Evolutionary conservation across 805 yeast species (phyloP), one percentile per base, ranked within the genome.

Genomic region (Middelhovenomyces tepae): DNA sequence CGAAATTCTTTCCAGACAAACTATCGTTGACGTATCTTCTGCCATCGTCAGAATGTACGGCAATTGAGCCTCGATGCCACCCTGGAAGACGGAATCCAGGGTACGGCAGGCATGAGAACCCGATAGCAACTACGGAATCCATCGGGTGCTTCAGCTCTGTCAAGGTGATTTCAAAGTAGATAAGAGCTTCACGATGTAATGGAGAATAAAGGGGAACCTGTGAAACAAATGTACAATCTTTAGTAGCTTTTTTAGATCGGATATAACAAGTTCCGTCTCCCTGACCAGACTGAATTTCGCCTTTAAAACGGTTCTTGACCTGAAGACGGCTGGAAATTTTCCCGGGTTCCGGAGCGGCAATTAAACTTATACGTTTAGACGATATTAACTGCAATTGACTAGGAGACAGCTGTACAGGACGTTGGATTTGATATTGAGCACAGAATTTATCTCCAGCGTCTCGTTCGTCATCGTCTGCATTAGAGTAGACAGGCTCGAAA

Each of bases 31-130:
- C 42, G 26, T 49, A 49, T 7, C 51, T 33, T 11, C 44, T 32
- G 7, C 54, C 53, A 15, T 48, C 54, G 24, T 49, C 54, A 3
- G 49, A 43, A 22, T 49, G 53, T 13, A 49, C 48, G 2, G 53
- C 53, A 17, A 49, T 27, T 11, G 52, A 45, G 6, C 47, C 51
- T 15, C 54, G 35, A 20, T 49, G 51, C 52, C 54, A 49, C 7
- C 54, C 54, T 2, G 54, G 53, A 18, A 49, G 39, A 20, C 54
- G 20, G 30, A 44, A 45, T 11, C 38, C 47, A 8, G 54, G 54
- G 29, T 49, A 49, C 19, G 54, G 54, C 33, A 42, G 34, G 15
- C 48, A 43, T 7, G 39, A 26, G 27, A 41, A 49, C 1, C 54
- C 54, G 14, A 49, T 37, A 5, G 52, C 53, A 13, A 49, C 22